A percentile compares a stretch with the other conserved stretches of the same genome.
These are phyloP conservation scores for Leccinellum albellum DNA, from an alignment of 768 basidiomycete genomes.

Conservation along the genomic window DNA sequence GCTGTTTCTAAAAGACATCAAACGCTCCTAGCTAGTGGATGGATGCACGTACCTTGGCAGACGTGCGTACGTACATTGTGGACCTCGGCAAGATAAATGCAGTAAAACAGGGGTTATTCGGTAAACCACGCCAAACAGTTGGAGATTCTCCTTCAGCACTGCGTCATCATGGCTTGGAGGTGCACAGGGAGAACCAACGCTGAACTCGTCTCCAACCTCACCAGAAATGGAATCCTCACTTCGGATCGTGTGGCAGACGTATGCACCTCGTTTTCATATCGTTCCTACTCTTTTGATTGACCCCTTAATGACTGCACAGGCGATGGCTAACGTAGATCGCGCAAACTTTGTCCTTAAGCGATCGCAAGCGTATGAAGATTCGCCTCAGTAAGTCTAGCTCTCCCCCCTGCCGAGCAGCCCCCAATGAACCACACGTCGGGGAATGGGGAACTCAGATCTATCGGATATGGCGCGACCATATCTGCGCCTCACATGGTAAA, in stretches of 20 bases:
- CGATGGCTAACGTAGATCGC: conserved; percentile 68
- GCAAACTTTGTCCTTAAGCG: conserved; percentile 57
- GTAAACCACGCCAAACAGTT: conserved; percentile 15
- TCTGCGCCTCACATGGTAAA: conserved; percentile 93
- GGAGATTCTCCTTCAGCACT: neutral
- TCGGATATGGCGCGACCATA: conserved; percentile 87
- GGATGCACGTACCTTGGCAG: conserved; percentile 24
- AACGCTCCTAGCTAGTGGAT: neutral
- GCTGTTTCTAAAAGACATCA: conserved; percentile 42
- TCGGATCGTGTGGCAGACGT: conserved; percentile 57
- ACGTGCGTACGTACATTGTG: conserved; percentile 30
- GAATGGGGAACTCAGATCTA: conserved; percentile 46
- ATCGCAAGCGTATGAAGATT: conserved; percentile 67
- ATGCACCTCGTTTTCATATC: conserved; percentile 16
- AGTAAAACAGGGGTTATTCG: conserved; percentile 1
- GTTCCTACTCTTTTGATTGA: neutral
- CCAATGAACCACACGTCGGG: neutral
- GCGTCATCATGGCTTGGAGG: conserved; percentile 70
- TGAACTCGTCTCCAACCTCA: conserved; percentile 72
- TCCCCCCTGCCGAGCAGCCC: conserved; percentile 18
- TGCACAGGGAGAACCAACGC: conserved; percentile 66
- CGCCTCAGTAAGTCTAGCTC: conserved; percentile 56
- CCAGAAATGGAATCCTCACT: conserved; percentile 47
- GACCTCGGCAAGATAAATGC: neutral
- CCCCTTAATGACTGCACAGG: conserved; percentile 36